A percentile compares a stretch with the other conserved stretches of the same genome.
Evolutionary conservation across 148 eudicot genomes (phyloP).

Genomic region (Drosera capensis): DNA sequence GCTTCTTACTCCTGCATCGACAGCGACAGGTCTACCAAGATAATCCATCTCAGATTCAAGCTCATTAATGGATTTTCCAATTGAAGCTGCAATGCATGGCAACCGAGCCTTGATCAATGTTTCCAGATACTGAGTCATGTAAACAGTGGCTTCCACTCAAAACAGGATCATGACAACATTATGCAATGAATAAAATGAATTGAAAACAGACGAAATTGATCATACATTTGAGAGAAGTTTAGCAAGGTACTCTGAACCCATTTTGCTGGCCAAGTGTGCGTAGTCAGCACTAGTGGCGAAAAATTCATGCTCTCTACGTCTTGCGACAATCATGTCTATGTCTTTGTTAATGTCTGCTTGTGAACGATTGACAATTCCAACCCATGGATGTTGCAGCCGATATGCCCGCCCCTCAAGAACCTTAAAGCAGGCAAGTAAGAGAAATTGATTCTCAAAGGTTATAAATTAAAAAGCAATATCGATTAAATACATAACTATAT

Average conservation of each 20-base stretch:
- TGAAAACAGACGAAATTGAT: not conserved
- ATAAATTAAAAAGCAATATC: not conserved
- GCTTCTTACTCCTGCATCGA: constrained; percentile 43
- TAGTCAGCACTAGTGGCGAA: constrained; percentile 69
- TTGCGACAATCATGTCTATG: constrained; percentile 57
- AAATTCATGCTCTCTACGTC: constrained; percentile 58
- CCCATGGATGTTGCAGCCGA: constrained; percentile 71
- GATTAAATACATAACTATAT: too few species aligned
- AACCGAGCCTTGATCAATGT: constrained; percentile 29
- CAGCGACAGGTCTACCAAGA: constrained; percentile 41
- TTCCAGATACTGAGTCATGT: constrained; percentile 36
- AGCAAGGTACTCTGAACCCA: constrained; percentile 84
- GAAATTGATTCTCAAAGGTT: not conserved
- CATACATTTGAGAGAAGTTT: constrained; percentile 63
- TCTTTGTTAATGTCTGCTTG: constrained; percentile 75
- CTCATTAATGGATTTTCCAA: constrained; percentile 33
- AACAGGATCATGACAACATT: not conserved
- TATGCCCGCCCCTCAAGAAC: constrained; percentile 87
- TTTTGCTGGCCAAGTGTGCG: constrained; percentile 48
- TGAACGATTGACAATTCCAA: constrained; percentile 80
- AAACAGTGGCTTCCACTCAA: not conserved
- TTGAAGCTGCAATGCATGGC: constrained; percentile 31
- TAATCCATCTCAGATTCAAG: constrained; percentile 36
- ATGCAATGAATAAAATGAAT: not conserved
- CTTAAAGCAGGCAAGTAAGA: constrained; percentile 13